A percentile compares a stretch with the other conserved stretches of the same genome.
Conservation (phyloP, 2,329 filamentous ascomycete species). For the Colletotrichum gloeosporioides region DNA sequence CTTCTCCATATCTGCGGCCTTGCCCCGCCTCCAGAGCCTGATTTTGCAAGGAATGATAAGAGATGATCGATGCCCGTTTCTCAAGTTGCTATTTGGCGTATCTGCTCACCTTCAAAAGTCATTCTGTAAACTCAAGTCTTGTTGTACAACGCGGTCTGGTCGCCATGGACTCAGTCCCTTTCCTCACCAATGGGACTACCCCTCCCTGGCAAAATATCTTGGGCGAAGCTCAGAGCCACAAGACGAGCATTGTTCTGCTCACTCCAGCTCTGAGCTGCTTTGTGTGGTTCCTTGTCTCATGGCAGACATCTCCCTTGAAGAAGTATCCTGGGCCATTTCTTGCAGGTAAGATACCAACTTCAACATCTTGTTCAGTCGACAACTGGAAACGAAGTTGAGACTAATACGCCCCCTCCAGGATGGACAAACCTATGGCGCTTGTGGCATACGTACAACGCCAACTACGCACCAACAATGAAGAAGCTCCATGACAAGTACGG, state of each 20-base stretch:
- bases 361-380: background rate
- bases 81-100: background rate
- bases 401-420: background rate
- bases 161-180: background rate
- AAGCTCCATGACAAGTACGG: slow-evolving; percentile 35
- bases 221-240: background rate
- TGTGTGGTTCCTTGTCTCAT: background rate
- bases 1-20: background rate
- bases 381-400: background rate
- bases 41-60: background rate
- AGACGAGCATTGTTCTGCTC: background rate
- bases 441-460: slow-evolving; percentile 23
- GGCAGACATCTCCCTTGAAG: slow-evolving; percentile 27
- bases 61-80: background rate
- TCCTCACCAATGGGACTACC: background rate
- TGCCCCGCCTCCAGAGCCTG: background rate
- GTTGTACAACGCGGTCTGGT: background rate
- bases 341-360: slow-evolving; percentile 26
- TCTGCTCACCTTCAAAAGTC: background rate
- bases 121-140: background rate
- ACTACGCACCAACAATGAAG: slow-evolving; percentile 26
- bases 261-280: background rate
- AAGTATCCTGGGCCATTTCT: slow-evolving; percentile 37
- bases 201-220: background rate
- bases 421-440: slow-evolving; percentile 34